phyloP scores from a whole-genome alignment of 441 rosid genomes.

The Jatropha podagrica region DNA sequence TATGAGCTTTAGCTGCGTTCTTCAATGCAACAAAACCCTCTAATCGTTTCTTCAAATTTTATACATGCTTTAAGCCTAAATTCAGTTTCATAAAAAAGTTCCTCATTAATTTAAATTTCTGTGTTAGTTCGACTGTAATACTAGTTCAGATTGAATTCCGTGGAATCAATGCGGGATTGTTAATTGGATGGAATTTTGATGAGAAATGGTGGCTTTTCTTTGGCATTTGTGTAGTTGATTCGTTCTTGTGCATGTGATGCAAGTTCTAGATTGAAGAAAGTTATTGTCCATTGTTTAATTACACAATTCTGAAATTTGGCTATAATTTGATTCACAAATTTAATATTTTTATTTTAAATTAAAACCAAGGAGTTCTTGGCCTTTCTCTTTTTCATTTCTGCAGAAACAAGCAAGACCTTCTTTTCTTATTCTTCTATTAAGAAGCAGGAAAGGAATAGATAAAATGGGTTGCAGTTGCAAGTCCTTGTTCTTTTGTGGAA shows the following conservation, averaged over 20 bases:
- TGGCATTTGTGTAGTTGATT: neutral
- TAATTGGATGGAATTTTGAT: neutral
- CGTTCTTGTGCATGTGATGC: neutral
- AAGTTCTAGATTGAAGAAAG: neutral
- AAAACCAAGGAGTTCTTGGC: neutral
- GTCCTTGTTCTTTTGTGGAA: conserved; percentile 21
- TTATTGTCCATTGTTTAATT: neutral
- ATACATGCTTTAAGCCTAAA: neutral
- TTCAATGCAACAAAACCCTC: neutral
- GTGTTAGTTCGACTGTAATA: neutral
- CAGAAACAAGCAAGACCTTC: neutral
- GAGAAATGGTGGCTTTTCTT: neutral
- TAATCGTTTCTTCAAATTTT: neutral
- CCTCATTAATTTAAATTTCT: neutral
- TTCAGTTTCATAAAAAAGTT: neutral
- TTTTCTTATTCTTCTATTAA: neutral
- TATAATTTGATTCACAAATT: neutral
- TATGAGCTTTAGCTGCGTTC: neutral
- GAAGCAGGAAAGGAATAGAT: neutral
- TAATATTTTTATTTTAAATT: neutral
- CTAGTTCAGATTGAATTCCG: neutral
- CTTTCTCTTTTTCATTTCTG: neutral
- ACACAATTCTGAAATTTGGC: neutral
- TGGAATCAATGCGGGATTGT: neutral
- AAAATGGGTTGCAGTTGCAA: conserved; percentile 19